These are phyloP conservation scores for Adansonia gregorii DNA, from an alignment of 441 rosid genomes.

Conservation along the genomic window DNA sequence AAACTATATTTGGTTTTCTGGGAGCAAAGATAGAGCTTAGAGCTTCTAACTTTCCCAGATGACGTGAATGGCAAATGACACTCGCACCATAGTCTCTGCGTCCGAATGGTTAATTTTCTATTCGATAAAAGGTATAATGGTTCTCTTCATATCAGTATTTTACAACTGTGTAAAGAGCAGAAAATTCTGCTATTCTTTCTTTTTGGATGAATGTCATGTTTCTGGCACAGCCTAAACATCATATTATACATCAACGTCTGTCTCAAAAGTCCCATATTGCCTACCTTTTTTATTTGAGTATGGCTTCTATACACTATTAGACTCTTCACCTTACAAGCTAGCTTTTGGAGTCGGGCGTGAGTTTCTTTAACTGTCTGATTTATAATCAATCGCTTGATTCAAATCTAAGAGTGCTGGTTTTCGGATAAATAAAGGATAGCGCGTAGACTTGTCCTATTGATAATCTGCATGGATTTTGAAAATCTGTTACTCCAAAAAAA, in stretches of 20 bases:
- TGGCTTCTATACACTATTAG: too few relatives aligned
- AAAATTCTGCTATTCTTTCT: not conserved
- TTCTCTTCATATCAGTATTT: not conserved
- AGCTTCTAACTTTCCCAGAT: slow-evolving; percentile 3
- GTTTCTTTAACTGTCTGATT: not conserved
- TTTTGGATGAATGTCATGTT: not conserved
- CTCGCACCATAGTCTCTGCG: not conserved
- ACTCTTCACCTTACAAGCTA: too few relatives aligned
- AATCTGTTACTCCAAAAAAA: not conserved
- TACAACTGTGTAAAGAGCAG: not conserved
- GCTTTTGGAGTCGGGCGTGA: too few relatives aligned
- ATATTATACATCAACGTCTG: not conserved
- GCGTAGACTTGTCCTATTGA: not conserved
- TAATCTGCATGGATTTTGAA: slow-evolving; percentile 32
- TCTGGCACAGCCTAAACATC: not conserved
- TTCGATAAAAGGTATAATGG: not conserved
- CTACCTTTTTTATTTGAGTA: too few relatives aligned
- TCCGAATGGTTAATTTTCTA: slow-evolving; percentile 9
- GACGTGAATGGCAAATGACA: not conserved
- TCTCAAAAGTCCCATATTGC: too few relatives aligned
- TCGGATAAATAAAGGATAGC: not conserved
- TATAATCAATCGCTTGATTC: not conserved
- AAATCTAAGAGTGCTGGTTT: not conserved
- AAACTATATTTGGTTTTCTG: not conserved
- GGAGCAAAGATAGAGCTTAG: not conserved